Evolutionary conservation across 495 filamentous ascomycete species (phyloP).

Genomic region (Hypoxylon trugodes): DNA sequence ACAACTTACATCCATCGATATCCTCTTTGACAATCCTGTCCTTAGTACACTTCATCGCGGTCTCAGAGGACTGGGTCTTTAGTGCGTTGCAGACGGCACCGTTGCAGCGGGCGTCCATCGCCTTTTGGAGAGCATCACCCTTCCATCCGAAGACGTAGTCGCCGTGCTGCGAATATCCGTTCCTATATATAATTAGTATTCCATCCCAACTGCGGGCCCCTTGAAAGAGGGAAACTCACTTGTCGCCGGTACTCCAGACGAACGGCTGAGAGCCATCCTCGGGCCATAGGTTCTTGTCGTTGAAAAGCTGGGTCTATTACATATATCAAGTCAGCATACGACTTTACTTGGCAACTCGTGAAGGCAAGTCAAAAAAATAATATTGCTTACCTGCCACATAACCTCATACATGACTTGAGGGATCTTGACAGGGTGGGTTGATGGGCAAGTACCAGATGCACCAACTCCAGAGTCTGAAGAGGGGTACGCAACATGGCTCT

Average conservation of each 20-base stretch:
- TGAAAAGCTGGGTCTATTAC: constrained; percentile 45
- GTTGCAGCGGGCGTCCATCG: constrained; percentile 52
- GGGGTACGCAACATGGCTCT: constrained; percentile 60
- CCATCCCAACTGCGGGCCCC: neutral
- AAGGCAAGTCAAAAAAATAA: neutral
- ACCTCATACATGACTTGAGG: constrained; percentile 48
- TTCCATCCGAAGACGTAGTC: constrained; percentile 55
- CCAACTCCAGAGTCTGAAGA: constrained; percentile 17
- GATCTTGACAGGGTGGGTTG: constrained; percentile 60
- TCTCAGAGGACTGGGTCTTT: constrained; percentile 46
- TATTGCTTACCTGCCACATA: constrained; percentile 47
- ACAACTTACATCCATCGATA: constrained; percentile 54
- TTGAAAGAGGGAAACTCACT: constrained; percentile 37
- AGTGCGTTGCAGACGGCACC: constrained; percentile 46
- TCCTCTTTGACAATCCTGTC: constrained; percentile 50
- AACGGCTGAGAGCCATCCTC: constrained; percentile 49
- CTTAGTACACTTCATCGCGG: constrained; percentile 53
- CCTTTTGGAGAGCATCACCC: constrained; percentile 48
- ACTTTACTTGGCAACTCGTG: neutral
- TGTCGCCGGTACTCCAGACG: constrained; percentile 44
- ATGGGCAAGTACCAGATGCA: constrained; percentile 66
- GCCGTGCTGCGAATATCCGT: constrained; percentile 49
- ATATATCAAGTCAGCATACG: constrained; percentile 10
- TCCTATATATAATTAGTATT: constrained; percentile 32
- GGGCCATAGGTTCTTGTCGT: constrained; percentile 46